Percentiles rank a stretch among this genome's conserved stretches.
phyloP scores from a whole-genome alignment of 2,329 filamentous ascomycete species.

The Diaporthe caulivora region DNA sequence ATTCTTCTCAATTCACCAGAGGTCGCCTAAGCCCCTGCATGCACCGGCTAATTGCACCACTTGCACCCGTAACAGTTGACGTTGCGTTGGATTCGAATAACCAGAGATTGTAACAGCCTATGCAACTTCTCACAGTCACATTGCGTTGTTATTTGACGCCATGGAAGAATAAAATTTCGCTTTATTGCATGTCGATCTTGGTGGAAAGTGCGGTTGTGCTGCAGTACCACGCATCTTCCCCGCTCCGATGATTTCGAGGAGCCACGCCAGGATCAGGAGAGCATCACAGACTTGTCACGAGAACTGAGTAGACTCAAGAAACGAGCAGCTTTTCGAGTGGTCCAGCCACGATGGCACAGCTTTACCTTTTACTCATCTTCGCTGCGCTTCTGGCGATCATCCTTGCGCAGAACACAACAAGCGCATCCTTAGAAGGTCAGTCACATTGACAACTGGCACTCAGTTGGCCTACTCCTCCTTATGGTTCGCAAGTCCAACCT shows the following conservation, averaged over 20 bases:
- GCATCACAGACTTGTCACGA: neutral
- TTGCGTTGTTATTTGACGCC: neutral
- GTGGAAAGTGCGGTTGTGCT: neutral
- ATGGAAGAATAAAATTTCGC: neutral
- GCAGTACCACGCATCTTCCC: conserved; percentile 24
- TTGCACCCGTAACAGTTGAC: neutral
- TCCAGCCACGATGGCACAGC: neutral
- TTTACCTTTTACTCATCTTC: neutral
- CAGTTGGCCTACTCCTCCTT: neutral
- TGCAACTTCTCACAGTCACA: neutral
- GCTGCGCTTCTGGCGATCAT: neutral
- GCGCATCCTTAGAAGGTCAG: conserved; percentile 15
- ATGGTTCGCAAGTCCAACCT: neutral
- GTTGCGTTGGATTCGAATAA: neutral
- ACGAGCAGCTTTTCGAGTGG: neutral
- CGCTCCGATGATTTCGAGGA: conserved; percentile 15
- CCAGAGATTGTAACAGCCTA: neutral
- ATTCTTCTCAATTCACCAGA: neutral
- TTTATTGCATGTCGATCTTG: conserved; percentile 19
- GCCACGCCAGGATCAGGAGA: neutral
- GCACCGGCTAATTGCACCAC: too few species aligned
- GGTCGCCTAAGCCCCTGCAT: too few species aligned
- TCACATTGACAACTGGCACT: neutral
- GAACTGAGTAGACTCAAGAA: neutral
- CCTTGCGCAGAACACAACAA: neutral